These are phyloP conservation scores for Pythium guiyangense DNA, from an alignment of 352 stramenopile species.

Conservation along the genomic window DNA sequence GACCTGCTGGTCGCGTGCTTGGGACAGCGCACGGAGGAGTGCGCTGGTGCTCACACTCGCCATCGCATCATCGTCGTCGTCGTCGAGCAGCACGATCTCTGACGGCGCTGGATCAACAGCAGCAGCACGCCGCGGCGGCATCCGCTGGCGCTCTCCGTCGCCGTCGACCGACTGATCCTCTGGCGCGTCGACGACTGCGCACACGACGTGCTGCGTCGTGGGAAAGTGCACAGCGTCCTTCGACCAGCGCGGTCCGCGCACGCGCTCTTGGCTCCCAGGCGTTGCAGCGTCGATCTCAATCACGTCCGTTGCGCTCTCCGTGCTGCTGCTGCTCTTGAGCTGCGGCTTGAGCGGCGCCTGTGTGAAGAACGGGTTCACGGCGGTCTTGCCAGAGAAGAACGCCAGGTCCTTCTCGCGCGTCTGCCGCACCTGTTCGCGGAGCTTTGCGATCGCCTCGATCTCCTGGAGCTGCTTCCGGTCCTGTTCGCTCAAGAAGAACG, in stretches of 20 bases:
- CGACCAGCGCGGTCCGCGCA: slow-evolving; percentile 26
- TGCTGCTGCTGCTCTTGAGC: slow-evolving; percentile 11
- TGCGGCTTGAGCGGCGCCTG: slow-evolving; percentile 4
- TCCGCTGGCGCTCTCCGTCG: neutral
- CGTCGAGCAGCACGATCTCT: slow-evolving; percentile 27
- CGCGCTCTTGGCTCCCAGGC: slow-evolving; percentile 12
- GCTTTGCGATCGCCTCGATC: slow-evolving; percentile 54
- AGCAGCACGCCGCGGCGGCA: neutral
- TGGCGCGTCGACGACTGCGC: slow-evolving; percentile 7
- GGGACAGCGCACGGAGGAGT: slow-evolving; percentile 13
- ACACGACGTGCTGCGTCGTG: slow-evolving; percentile 35
- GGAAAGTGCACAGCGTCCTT: slow-evolving; percentile 39
- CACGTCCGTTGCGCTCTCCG: slow-evolving; percentile 9
- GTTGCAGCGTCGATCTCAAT: slow-evolving; percentile 21
- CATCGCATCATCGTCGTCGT: slow-evolving; percentile 5
- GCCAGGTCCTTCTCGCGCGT: slow-evolving; percentile 63
- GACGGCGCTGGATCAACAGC: neutral
- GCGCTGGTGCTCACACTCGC: slow-evolving; percentile 2
- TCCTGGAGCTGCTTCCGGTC: slow-evolving; percentile 68
- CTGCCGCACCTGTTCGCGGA: slow-evolving; percentile 60
- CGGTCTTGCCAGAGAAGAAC: slow-evolving; percentile 52
- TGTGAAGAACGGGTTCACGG: slow-evolving; percentile 64
- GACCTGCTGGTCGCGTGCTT: slow-evolving; percentile 20
- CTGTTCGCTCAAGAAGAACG: slow-evolving; percentile 64
- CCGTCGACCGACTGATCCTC: slow-evolving; percentile 7